phyloP scores from a whole-genome alignment of 345 rosid species.

The Triadica sebifera region DNA sequence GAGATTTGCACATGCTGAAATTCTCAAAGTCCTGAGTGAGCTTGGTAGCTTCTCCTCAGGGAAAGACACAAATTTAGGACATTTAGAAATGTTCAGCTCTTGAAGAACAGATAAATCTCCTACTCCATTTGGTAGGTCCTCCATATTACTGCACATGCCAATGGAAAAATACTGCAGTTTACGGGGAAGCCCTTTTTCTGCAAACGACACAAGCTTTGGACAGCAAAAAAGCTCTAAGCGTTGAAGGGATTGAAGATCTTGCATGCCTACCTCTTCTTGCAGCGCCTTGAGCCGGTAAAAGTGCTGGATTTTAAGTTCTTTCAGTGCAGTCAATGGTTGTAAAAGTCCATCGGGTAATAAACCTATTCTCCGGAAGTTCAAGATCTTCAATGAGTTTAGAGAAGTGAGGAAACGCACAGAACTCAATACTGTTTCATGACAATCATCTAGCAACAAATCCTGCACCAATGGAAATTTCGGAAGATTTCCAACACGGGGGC shows the following conservation, averaged over 20 bases:
- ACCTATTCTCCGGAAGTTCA: conserved; percentile 8
- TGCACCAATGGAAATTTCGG: conserved; percentile 19
- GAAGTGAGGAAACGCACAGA: conserved; percentile 20
- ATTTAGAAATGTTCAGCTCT: conserved; percentile 10
- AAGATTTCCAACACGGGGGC: conserved; percentile 13
- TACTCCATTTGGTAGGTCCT: conserved; percentile 15
- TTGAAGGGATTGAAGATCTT: conserved; percentile 14
- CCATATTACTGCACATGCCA: conserved; percentile 12
- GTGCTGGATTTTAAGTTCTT: conserved; percentile 17
- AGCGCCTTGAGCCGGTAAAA: conserved; percentile 13
- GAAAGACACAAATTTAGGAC: conserved; percentile 15
- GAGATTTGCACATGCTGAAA: conserved; percentile 22
- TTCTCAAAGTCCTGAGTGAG: conserved; percentile 16
- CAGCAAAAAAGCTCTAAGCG: conserved; percentile 20
- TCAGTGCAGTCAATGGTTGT: not conserved
- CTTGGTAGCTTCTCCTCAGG: conserved; percentile 12
- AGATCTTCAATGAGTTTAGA: conserved; percentile 16
- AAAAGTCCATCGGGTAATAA: conserved; percentile 12
- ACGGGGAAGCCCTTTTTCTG: conserved; percentile 14
- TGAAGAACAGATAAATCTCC: conserved; percentile 9
- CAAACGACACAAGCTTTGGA: conserved; percentile 17
- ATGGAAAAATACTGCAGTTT: conserved; percentile 15
- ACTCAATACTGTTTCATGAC: conserved; percentile 9
- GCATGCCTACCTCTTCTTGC: conserved; percentile 19
- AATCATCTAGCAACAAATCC: conserved; percentile 11